A percentile compares a stretch with the other conserved stretches of the same genome.
Conservation (phyloP, 2,329 filamentous ascomycete species). For the Colletotrichum sp. region DNA sequence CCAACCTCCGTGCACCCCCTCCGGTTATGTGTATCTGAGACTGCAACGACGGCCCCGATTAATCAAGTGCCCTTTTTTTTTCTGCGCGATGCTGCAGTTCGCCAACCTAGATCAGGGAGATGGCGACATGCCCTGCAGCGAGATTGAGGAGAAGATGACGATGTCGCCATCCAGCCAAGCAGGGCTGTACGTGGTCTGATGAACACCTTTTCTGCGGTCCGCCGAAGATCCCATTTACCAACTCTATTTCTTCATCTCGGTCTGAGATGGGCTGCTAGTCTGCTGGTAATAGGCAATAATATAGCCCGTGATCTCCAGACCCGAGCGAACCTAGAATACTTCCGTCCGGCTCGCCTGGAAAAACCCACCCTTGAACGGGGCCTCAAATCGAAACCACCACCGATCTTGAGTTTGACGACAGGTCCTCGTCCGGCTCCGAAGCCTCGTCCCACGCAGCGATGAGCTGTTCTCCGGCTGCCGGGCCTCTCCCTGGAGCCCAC, state of each 20-base stretch:
- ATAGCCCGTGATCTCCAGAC: neutral
- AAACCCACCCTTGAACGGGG: neutral
- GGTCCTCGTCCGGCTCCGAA: constrained; percentile 10
- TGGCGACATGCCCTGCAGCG: constrained; percentile 5
- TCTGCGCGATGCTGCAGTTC: constrained; percentile 10
- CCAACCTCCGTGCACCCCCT: neutral
- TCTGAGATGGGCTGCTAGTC: neutral
- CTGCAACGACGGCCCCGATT: neutral
- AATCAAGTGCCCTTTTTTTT: neutral
- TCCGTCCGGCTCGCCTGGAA: neutral
- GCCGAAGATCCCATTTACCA: neutral
- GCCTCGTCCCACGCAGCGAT: constrained; percentile 3
- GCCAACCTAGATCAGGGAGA: constrained; percentile 11
- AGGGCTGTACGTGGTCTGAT: constrained; percentile 12
- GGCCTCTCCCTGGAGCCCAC: constrained; percentile 13
- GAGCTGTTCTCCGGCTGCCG: constrained; percentile 17
- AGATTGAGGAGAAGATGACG: constrained; percentile 7
- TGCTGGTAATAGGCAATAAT: neutral
- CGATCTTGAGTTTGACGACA: neutral
- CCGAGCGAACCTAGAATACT: neutral
- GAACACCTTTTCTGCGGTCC: neutral
- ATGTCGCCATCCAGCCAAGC: constrained; percentile 12
- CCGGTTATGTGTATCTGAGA: constrained; percentile 16
- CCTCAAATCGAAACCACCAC: neutral
- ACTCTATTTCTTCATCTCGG: neutral